Conservation (phyloP, 495 filamentous ascomycete species). For the Margaritispora aquatica region DNA sequence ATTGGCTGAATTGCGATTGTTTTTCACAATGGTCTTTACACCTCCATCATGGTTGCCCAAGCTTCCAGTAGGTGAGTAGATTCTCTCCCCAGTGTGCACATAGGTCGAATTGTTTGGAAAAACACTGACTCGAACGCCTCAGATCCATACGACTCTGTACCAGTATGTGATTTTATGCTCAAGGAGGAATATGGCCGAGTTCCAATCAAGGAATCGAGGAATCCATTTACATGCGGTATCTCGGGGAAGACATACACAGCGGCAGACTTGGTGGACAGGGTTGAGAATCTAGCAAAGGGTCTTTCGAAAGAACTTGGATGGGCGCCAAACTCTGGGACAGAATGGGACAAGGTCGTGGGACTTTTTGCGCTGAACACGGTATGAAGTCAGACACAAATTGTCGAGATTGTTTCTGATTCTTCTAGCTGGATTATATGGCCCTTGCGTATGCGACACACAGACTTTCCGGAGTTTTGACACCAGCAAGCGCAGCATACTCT, state of each 20-base stretch:
- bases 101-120: too few species aligned
- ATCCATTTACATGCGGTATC: conserved; percentile 79
- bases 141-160: conserved; percentile 59
- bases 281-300: conserved; percentile 63
- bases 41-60: conserved; percentile 62
- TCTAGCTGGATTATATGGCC: conserved; percentile 73
- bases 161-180: conserved; percentile 75
- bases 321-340: conserved; percentile 64
- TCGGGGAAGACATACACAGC: conserved; percentile 65
- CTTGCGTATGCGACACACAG: conserved; percentile 72
- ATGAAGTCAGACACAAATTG: conserved; percentile 17
- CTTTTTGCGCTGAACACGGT: conserved; percentile 81
- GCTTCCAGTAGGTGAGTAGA: conserved; percentile 30
- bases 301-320: conserved; percentile 70
- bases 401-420: not conserved
- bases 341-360: conserved; percentile 81
- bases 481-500: conserved; percentile 81
- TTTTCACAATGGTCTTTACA: conserved; percentile 69
- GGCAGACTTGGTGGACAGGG: conserved; percentile 57
- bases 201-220: conserved; percentile 54
- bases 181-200: conserved; percentile 65
- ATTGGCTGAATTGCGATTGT: not conserved
- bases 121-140: not conserved
- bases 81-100: too few species aligned
- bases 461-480: conserved; percentile 67